phyloP scores from a whole-genome alignment of 176 grass and related monocot genomes.

The Bonia amplexicaulis region DNA sequence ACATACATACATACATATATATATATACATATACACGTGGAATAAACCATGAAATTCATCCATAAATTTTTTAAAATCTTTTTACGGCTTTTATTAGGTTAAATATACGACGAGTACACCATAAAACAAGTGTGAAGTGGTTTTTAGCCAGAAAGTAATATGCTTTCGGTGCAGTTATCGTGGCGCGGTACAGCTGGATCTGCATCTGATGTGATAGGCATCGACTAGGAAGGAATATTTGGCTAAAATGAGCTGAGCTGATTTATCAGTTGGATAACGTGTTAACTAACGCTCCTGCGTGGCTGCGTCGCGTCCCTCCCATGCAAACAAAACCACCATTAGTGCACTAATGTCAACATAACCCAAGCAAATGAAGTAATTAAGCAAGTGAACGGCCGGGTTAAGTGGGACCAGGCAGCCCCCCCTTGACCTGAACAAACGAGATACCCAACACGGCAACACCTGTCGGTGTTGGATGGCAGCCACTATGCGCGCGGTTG shows the following conservation, averaged over 20 bases:
- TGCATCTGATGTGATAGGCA: neutral
- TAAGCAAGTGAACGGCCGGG: neutral
- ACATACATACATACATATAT: too few species aligned
- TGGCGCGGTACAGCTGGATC: neutral
- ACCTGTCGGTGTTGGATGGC: too few species aligned
- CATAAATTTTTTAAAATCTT: too few species aligned
- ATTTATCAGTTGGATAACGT: neutral
- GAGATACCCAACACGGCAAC: too few species aligned
- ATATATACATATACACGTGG: too few species aligned
- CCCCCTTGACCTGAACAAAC: neutral
- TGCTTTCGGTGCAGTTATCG: neutral
- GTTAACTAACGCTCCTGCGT: neutral
- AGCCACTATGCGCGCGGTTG: neutral
- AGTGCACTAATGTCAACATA: neutral
- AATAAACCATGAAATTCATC: too few species aligned
- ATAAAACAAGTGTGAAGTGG: too few species aligned
- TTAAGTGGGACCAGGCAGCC: too few species aligned
- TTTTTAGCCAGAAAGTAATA: too few species aligned
- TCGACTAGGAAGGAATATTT: neutral
- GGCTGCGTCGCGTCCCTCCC: neutral
- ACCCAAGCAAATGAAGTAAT: neutral
- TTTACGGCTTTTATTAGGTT: too few species aligned
- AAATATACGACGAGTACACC: too few species aligned
- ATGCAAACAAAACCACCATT: neutral
- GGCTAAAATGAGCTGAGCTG: neutral